These are phyloP conservation scores for Acanthamoeba culbertsoni DNA, from an alignment of 208 protist species.

Conservation along the genomic window DNA sequence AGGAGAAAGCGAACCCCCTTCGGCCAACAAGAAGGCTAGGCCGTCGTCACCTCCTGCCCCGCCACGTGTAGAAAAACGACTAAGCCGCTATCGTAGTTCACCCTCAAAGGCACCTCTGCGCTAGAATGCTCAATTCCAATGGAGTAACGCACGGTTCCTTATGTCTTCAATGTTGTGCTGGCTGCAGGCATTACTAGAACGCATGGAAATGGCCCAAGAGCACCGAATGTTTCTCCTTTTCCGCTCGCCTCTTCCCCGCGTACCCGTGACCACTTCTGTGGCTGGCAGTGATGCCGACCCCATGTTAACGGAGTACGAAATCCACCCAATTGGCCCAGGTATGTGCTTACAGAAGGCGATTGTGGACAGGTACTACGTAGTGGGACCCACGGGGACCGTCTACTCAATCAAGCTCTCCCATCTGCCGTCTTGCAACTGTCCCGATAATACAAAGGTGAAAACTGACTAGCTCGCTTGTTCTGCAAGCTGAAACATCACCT, in stretches of 20 bases:
- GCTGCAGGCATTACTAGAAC: neutral
- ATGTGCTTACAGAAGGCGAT: neutral
- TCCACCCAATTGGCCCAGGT: neutral
- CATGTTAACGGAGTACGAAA: neutral
- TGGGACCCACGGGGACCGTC: neutral
- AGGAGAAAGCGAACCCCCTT: neutral
- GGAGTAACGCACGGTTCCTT: neutral
- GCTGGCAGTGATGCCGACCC: neutral
- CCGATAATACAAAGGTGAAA: conserved; percentile 37
- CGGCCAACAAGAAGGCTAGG: neutral
- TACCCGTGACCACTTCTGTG: neutral
- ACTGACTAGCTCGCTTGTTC: neutral
- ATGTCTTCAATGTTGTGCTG: neutral
- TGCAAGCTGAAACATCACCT: neutral
- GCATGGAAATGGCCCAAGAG: conserved; percentile 35
- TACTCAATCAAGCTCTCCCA: conserved; percentile 2
- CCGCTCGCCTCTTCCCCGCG: neutral
- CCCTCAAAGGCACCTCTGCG: neutral
- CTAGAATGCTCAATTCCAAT: neutral
- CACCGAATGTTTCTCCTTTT: neutral
- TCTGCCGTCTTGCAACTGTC: conserved; percentile 26
- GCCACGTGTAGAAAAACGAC: neutral
- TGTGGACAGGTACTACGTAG: neutral
- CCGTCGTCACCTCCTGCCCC: neutral
- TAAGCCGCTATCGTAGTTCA: conserved; percentile 29